Percentiles rank a stretch among this genome's conserved stretches.
phyloP scores from a whole-genome alignment of 164 flowering plant genomes.

The Tinospora cordifolia region DNA sequence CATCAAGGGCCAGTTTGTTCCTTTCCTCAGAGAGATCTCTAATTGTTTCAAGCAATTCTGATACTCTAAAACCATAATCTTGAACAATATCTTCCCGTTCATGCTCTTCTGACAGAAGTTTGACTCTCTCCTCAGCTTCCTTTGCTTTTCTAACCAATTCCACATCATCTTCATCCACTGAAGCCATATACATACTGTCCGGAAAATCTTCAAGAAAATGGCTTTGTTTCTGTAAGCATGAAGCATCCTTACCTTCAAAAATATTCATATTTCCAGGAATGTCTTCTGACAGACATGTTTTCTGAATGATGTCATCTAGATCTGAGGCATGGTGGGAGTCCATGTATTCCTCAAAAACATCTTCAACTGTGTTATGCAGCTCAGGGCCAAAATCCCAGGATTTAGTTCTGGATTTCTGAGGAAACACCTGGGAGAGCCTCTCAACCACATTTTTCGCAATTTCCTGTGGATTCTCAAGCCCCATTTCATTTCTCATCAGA shows the following conservation, averaged over 20 bases:
- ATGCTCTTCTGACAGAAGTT: constrained; percentile 47
- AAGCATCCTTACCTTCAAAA: constrained; percentile 20
- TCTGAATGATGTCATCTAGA: constrained; percentile 21
- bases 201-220: constrained; percentile 17
- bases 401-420: constrained; percentile 26
- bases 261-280: constrained; percentile 20
- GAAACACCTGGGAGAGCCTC: constrained; percentile 50
- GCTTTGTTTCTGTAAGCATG: constrained; percentile 17
- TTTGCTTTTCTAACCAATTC: constrained; percentile 43
- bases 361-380: constrained; percentile 59
- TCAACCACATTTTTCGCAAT: constrained; percentile 78
- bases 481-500: constrained; percentile 36
- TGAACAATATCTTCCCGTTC: constrained; percentile 42
- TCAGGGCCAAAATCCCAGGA: constrained; percentile 34
- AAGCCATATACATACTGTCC: constrained; percentile 15
- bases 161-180: constrained; percentile 30
- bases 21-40: constrained; percentile 47
- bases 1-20: constrained; percentile 58
- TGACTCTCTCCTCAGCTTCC: constrained; percentile 61
- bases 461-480: constrained; percentile 55
- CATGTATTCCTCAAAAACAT: constrained; percentile 47
- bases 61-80: constrained; percentile 29
- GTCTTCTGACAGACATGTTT: constrained; percentile 20
- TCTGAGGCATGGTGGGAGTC: constrained; percentile 23
- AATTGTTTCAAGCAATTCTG: constrained; percentile 42